Percentiles rank a stretch among this genome's conserved stretches.
phyloP scores from a whole-genome alignment of 2,329 filamentous ascomycete genomes.

The Parascedosporium putredinis region DNA sequence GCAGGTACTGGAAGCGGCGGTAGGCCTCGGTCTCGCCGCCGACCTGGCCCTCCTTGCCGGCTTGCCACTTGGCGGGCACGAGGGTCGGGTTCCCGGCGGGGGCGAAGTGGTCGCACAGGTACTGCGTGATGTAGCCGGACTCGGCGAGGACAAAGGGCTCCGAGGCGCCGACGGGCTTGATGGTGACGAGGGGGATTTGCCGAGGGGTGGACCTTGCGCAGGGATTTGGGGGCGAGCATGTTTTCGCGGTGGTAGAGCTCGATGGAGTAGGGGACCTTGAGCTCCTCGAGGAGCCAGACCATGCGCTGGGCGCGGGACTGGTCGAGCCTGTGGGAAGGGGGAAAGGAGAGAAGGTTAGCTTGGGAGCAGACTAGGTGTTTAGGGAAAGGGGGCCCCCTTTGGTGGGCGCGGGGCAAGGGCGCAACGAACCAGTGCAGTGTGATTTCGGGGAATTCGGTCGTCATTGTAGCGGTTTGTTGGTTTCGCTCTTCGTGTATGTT shows the following conservation, averaged over 20 bases:
- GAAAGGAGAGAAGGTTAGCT: background rate
- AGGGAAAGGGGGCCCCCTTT: background rate
- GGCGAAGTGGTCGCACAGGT: constrained; percentile 58
- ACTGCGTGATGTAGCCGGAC: constrained; percentile 71
- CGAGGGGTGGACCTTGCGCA: constrained; percentile 75
- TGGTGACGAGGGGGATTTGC: constrained; percentile 70
- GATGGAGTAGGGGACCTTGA: constrained; percentile 68
- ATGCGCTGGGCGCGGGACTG: constrained; percentile 74
- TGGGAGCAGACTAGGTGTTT: background rate
- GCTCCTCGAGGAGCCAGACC: constrained; percentile 77
- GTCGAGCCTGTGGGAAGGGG: constrained; percentile 48
- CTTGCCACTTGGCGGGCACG: constrained; percentile 43
- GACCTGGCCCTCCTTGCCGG: constrained; percentile 45
- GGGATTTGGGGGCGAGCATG: constrained; percentile 59
- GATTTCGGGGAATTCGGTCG: constrained; percentile 32
- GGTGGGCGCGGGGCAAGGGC: too few relatives aligned
- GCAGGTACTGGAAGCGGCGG: constrained; percentile 53
- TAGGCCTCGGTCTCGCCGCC: constrained; percentile 52
- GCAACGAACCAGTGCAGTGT: constrained; percentile 26
- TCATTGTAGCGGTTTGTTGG: too few relatives aligned
- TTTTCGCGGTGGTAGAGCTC: constrained; percentile 64
- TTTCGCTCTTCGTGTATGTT: too few relatives aligned
- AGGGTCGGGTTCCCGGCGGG: constrained; percentile 23
- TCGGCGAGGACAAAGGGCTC: constrained; percentile 62
- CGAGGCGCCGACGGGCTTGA: constrained; percentile 30